These are phyloP conservation scores for Sporothrix globosa DNA, from an alignment of 2,329 filamentous ascomycete species.

Conservation along the genomic window DNA sequence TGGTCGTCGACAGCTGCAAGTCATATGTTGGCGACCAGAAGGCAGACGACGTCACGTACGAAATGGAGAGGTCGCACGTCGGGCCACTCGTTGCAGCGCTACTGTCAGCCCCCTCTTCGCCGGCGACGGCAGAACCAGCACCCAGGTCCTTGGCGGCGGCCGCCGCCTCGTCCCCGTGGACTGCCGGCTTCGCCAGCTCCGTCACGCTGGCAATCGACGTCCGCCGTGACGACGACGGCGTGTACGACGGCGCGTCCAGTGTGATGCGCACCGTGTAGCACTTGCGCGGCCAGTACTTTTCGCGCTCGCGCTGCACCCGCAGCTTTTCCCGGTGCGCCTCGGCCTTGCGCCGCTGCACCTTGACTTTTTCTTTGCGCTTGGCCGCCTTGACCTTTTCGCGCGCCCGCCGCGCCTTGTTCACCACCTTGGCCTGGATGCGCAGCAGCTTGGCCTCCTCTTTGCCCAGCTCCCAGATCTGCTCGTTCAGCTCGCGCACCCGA, in stretches of 20 bases:
- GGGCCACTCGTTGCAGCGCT: neutral
- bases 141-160: slow-evolving; percentile 39
- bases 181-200: slow-evolving; percentile 56
- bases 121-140: slow-evolving; percentile 25
- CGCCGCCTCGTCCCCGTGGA: slow-evolving; percentile 46
- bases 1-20: slow-evolving; percentile 61
- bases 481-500: slow-evolving; percentile 43
- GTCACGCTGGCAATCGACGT: slow-evolving; percentile 56
- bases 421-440: slow-evolving; percentile 39
- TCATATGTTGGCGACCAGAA: slow-evolving; percentile 67
- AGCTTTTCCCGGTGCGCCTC: slow-evolving; percentile 48
- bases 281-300: slow-evolving; percentile 55
- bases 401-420: slow-evolving; percentile 43
- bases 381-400: slow-evolving; percentile 41
- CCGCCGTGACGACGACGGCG: slow-evolving; percentile 53
- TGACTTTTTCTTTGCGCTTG: slow-evolving; percentile 44
- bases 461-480: slow-evolving; percentile 42
- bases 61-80: slow-evolving; percentile 56
- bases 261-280: slow-evolving; percentile 56
- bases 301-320: slow-evolving; percentile 50
- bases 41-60: slow-evolving; percentile 61
- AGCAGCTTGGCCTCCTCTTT: slow-evolving; percentile 44
- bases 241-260: slow-evolving; percentile 52
- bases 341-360: slow-evolving; percentile 41
- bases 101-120: neutral